Evolutionary conservation across 805 yeast genomes (phyloP).

Genomic region (Yarrowia sp.): DNA sequence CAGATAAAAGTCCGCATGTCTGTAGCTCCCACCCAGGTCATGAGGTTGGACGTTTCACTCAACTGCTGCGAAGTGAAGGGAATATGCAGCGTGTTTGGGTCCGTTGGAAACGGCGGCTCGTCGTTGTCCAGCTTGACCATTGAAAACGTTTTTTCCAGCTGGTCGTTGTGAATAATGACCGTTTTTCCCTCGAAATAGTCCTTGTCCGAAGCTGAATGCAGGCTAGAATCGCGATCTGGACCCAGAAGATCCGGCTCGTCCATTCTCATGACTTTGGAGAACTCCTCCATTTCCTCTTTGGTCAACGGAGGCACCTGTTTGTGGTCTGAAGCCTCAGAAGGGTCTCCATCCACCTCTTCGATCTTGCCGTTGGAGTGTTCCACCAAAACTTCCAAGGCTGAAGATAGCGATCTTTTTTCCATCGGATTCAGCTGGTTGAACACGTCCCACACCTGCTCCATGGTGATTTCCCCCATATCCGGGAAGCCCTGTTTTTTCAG

Average conservation of each 20-base stretch:
- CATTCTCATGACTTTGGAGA: neutral
- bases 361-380: slow-evolving; percentile 8
- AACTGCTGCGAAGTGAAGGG: slow-evolving; percentile 16
- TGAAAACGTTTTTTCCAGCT: slow-evolving; percentile 18
- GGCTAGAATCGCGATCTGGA: neutral
- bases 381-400: slow-evolving; percentile 17
- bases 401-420: slow-evolving; percentile 3
- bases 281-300: neutral
- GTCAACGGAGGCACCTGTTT: neutral
- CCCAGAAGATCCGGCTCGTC: neutral
- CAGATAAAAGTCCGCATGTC: slow-evolving; percentile 22
- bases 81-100: neutral
- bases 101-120: neutral
- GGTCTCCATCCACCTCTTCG: neutral
- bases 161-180: neutral
- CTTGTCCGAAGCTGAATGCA: neutral
- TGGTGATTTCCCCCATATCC: slow-evolving; percentile 22
- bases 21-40: slow-evolving; percentile 15
- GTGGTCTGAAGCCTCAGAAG: neutral
- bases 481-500: slow-evolving; percentile 20
- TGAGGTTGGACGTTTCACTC: slow-evolving; percentile 6
- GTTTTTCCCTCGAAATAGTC: neutral
- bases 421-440: slow-evolving; percentile 23
- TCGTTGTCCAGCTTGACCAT: neutral
- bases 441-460: slow-evolving; percentile 25